These are phyloP conservation scores for Nannochloropsis oceanica DNA, from an alignment of 108 stramenopile genomes.

Conservation along the genomic window DNA sequence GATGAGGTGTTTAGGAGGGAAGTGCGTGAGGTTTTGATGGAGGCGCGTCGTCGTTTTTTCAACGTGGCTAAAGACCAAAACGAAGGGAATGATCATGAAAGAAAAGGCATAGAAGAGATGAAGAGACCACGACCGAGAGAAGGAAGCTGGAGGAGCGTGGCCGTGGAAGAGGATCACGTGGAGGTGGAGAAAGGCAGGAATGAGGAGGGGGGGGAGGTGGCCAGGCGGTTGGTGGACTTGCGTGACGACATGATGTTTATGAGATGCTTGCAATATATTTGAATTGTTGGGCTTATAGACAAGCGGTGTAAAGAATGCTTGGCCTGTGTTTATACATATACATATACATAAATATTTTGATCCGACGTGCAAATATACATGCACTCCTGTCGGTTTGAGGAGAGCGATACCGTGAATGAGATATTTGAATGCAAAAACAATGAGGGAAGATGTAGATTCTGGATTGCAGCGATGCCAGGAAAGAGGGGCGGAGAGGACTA, in stretches of 20 bases:
- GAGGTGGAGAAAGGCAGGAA: not conserved
- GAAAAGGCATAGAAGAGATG: not conserved
- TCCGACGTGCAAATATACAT: not conserved
- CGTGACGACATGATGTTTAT: not conserved
- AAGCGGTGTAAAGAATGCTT: not conserved
- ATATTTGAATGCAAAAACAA: no score
- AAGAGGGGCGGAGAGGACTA: no score
- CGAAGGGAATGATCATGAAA: no score
- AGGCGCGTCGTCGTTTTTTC: not conserved
- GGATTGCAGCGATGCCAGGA: no score
- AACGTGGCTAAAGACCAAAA: no score
- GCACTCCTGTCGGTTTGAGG: not conserved
- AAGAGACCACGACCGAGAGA: not conserved
- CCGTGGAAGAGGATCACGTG: not conserved
- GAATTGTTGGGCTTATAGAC: not conserved
- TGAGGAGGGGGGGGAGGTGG: not conserved
- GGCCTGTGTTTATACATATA: not conserved
- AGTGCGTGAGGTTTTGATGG: not conserved
- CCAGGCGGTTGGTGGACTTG: not conserved
- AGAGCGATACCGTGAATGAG: no score
- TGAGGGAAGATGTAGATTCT: no score
- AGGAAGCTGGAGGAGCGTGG: not conserved
- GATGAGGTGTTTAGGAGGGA: not conserved
- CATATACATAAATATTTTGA: not conserved
- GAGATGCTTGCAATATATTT: not conserved